Percentiles rank a stretch among this genome's conserved stretches.
These are phyloP conservation scores for Aspergillus ruber DNA, from an alignment of 2,329 filamentous ascomycete species.

Conservation along the genomic window DNA sequence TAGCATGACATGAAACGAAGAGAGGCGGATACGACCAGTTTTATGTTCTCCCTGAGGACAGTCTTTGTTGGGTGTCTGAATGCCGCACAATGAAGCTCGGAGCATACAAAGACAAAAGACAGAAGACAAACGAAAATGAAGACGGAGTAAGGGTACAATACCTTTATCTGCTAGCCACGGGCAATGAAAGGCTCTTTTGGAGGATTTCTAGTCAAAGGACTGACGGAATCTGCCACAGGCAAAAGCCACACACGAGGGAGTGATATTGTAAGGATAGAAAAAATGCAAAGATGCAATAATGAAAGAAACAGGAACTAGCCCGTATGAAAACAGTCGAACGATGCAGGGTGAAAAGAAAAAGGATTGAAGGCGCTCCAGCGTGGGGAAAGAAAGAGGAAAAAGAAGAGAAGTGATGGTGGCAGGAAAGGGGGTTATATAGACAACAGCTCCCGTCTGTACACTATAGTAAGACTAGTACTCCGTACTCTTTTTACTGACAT, in stretches of 20 bases:
- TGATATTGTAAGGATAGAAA: neutral
- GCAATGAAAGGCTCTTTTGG: slow-evolving; percentile 7
- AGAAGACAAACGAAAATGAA: neutral
- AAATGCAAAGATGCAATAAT: slow-evolving; percentile 18
- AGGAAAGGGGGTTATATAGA: slow-evolving; percentile 16
- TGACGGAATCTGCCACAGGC: slow-evolving; percentile 29
- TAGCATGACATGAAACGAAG: neutral
- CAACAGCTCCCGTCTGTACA: neutral
- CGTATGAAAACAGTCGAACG: slow-evolving; percentile 22
- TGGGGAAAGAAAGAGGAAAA: slow-evolving; percentile 9
- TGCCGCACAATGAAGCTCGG: neutral
- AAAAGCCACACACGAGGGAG: slow-evolving; percentile 10
- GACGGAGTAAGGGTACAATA: slow-evolving; percentile 12
- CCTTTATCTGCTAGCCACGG: slow-evolving; percentile 14
- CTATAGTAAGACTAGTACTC: neutral
- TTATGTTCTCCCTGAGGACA: neutral
- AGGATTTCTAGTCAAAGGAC: slow-evolving; percentile 11
- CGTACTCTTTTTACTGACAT: no score
- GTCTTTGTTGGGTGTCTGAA: neutral
- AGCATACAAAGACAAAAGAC: neutral
- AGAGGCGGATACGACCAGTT: no score
- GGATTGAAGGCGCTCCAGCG: slow-evolving; percentile 18
- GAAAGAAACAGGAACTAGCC: slow-evolving; percentile 32
- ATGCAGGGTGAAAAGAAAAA: slow-evolving; percentile 7
- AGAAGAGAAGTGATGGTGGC: slow-evolving; percentile 5